Conservation (phyloP, 1,284 basidiomycete genomes). For the Moniliophthora roreri region DNA sequence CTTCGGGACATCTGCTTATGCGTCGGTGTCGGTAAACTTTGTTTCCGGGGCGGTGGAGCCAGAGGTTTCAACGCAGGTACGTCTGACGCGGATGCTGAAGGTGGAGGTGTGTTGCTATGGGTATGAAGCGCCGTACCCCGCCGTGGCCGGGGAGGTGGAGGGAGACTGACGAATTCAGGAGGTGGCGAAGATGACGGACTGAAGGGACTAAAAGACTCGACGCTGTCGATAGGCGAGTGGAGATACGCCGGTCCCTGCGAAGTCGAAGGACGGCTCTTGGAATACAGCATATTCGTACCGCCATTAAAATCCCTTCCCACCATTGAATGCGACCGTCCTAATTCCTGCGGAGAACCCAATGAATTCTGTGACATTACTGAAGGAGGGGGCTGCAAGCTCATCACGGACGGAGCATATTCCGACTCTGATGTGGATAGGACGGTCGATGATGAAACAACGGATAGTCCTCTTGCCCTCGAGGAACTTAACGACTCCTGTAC, state of each 20-base stretch:
- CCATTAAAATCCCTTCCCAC: conserved; percentile 2
- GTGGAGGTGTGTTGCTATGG: background rate
- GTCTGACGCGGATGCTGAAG: background rate
- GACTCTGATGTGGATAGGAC: conserved; percentile 23
- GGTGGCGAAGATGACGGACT: conserved; percentile 20
- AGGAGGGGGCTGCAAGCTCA: conserved; percentile 12
- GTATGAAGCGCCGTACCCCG: conserved; percentile 25
- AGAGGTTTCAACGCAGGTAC: conserved; percentile 8
- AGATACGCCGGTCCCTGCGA: conserved; percentile 19
- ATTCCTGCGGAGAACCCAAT: background rate
- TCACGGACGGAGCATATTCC: conserved; percentile 18
- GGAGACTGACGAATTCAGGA: conserved; percentile 35
- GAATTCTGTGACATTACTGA: conserved; percentile 8
- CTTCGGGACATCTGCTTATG: conserved; percentile 28
- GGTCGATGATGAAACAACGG: conserved; percentile 36
- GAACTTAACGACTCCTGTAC: conserved; percentile 29
- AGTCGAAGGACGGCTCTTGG: conserved; percentile 23
- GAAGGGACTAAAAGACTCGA: background rate
- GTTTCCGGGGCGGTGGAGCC: conserved; percentile 17
- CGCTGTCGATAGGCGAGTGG: background rate
- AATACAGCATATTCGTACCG: conserved; percentile 13
- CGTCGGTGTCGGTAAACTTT: conserved; percentile 32
- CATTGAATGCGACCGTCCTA: conserved; percentile 9
- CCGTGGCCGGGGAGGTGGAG: conserved; percentile 42
- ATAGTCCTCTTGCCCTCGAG: conserved; percentile 29